Evolutionary conservation across 768 basidiomycete species (phyloP), one percentile per base, ranked within the genome.

Genomic region (Glaciozyma antarctica): DNA sequence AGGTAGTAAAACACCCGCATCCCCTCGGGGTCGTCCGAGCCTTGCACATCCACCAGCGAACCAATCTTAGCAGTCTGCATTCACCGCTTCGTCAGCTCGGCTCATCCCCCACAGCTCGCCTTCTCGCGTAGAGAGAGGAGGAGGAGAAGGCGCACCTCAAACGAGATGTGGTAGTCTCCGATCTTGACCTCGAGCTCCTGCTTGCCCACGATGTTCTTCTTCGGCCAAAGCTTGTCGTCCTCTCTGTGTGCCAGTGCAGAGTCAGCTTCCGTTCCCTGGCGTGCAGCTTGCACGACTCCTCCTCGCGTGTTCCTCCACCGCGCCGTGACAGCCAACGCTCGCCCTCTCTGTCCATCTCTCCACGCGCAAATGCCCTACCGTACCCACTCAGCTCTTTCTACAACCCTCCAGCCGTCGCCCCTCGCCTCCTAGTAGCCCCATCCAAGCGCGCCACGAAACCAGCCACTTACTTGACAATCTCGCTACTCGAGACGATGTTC

Each of bases 181-280:
- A 95, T 76, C 59, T 91, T 84, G 64, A 98, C 90, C 78, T 99
- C 95, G 47, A 99, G 82, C 77, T 98, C 94, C 77, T 99, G 95
- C 79, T 94, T 92, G 55, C 95, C 95, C 32, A 97, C 92, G 38
- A 97, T 92, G 76, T 94, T 94, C 81, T 95, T 97, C 80, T 97
- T 95, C 6, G 95, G 95, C 95, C 95, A 99, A 73, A 90, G 88
- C 1, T 86, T 82, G 79, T 99, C 95, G 75, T 99, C 95, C 82
- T 99, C 95, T 80, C 93, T 98, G 78, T 28, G 32, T 7, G 19
- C 17, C 44, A 22, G 22, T 16, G 30, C 48, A 19, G 24, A 32
- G 38, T 22, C 28, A 47, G 32, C 47, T 24, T 2, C 10, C 44
- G 0, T 10, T 44, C 44, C 38, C 38, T 41, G 2, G 38, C 5